Evolutionary conservation across 2,329 filamentous ascomycete genomes (phyloP), one percentile per base, ranked within the genome.

Genomic region (Beauveria sp.): DNA sequence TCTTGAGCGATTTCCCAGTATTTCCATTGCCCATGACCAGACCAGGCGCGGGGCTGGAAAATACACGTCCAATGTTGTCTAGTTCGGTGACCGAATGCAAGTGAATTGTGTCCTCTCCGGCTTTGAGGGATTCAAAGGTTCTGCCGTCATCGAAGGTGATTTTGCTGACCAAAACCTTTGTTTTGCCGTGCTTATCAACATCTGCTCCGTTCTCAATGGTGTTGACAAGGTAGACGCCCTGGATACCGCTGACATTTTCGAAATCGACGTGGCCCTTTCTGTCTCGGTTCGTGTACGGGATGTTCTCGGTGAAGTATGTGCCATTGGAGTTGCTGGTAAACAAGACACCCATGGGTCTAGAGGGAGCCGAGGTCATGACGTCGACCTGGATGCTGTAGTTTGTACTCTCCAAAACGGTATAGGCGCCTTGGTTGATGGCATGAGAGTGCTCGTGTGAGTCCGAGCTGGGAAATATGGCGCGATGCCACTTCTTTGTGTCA

Each of bases 351-450:
- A 96, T 93, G 0, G 88, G 84, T 43, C 83, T 84, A 1, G 81
- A 82, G 14, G 82, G 82, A 50, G 77, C 79, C 44, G 79, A 79
- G 1, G 88, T 91, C 82, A 93, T 87, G 64, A 97, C 92, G 73
- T 97, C 92, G 60, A 99, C 86, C 75, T 97, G 93, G 67, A 99
- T 92, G 77, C 93, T 97, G 78, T 99, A 97, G 71, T 96, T 93
- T 47, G 94, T 97, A 69, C 92, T 94, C 75, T 97, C 93, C 46
- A 99, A 81, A 53, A 99, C 84, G 0, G 94, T 99, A 73, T 97
- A 99, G 3, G 90, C 91, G 70, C 93, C 85, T 71, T 96, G 89
- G 64, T 91, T 83, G 68, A 92, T 75, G 54, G 70, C 73, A 62
- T 79, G 77, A 47, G 81, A 90, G 72, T 96, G 92, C 63, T 91